Conservation (phyloP, 108 stramenopile species). For the Fragilaria crotonensis region DNA sequence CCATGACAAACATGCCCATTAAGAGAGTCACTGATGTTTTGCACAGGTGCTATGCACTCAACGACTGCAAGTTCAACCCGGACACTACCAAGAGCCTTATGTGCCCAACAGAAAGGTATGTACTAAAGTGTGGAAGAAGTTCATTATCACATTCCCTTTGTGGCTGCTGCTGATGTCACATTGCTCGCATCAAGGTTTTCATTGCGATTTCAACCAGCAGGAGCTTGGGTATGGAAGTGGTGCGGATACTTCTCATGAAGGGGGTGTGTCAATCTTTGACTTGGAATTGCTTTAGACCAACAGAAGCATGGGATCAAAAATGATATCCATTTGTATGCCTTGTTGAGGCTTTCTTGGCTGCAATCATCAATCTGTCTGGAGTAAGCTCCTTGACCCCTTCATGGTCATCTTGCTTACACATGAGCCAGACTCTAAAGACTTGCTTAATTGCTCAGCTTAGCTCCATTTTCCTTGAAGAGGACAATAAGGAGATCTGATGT, state of each 20-base stretch:
- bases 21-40: constrained; percentile 95
- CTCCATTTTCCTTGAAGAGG: no score
- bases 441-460: no score
- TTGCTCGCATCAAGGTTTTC: constrained; percentile 42
- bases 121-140: no score
- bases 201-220: constrained; percentile 99
- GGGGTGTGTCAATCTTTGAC: constrained; percentile 79
- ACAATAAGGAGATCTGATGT: no score
- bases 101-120: no score
- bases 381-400: no score
- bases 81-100: constrained; percentile 72
- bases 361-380: no score
- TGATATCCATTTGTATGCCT: constrained; percentile 96
- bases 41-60: constrained; percentile 80
- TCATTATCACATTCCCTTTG: background rate
- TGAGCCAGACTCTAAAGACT: no score
- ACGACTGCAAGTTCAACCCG: constrained; percentile 92
- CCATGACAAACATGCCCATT: constrained; percentile 98
- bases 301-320: constrained; percentile 55
- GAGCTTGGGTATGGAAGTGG: constrained; percentile 77
- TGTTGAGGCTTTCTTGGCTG: no score
- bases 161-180: background rate
- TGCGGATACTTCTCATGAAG: constrained; percentile 28
- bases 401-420: no score
- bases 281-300: constrained; percentile 77